Base-by-base conservation (phyloP, 2,329 filamentous ascomycete species). In the Talaromyces verruculosus region DNA sequence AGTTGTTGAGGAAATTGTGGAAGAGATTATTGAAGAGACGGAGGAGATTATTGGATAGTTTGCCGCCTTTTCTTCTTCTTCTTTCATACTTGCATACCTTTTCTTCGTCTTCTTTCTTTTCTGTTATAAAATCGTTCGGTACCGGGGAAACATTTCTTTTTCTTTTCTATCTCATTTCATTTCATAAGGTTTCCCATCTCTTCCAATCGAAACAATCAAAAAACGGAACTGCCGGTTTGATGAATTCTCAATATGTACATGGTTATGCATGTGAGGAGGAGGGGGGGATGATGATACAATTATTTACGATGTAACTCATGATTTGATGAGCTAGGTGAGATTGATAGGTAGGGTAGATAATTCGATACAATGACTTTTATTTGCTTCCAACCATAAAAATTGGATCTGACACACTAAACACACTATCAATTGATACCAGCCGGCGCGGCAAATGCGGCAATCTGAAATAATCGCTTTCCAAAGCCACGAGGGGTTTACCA, bases 1-100 rank as follows among this genome's bases (percentile, higher is more conserved):
- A 73, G 88, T 96, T 68, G 93, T 97, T 69, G 95, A 98, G 81
- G 91, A 94, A 83, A 90, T 92, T 71, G 88, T 92, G 70, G 90
- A 92, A 81, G 93, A 97, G 82, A 94, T 90, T 72, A 80, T 91
- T 69, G 89, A 87, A 72, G 82, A 97, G 86, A 90, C 84, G 66
- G 95, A 98, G 84, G 95, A 98, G 81, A 84, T 91, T 71, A 79
- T 86, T 70, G 79, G 71, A 74, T 80, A 73, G 75, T 71, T 69
- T 70, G 66, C 30, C 11, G n/a, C 53, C n/a, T 5, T 68, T 71
- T 69, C 70, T 72, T 70, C 68, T 71, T 61, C 15, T 41, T 61
- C 19, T n/a, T 51, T 61, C 17, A 22, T 47, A 53, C 43, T 61
- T 51, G 41, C 63, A 60, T 65, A 51, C 28, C 65, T 67, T 67